Evolutionary conservation across 345 rosid genomes (phyloP).

Genomic region (Sisymbrium irio): DNA sequence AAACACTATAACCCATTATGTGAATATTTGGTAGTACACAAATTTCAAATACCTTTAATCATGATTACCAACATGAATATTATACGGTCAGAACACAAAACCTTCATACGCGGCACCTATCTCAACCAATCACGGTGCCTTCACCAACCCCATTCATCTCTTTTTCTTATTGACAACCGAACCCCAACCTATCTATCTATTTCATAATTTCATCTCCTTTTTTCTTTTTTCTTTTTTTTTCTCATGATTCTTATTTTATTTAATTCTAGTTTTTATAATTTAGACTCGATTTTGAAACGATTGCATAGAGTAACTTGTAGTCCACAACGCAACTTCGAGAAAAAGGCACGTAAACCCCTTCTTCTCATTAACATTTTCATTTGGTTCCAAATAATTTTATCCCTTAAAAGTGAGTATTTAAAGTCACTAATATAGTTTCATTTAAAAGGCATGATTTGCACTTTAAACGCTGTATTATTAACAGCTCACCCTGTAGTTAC

Average conservation of each 20-base stretch:
- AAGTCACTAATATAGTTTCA: background rate
- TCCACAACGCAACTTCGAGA: slow-evolving; percentile 1
- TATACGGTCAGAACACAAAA: background rate
- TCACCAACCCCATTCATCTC: slow-evolving; percentile 25
- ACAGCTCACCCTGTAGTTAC: background rate
- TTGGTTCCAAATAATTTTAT: background rate
- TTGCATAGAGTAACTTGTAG: background rate
- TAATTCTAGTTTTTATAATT: background rate
- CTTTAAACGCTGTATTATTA: background rate
- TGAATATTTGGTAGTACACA: background rate
- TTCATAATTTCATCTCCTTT: background rate
- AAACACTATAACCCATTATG: background rate
- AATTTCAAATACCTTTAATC: background rate
- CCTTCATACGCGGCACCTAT: background rate
- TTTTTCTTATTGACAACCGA: background rate
- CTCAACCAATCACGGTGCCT: slow-evolving; percentile 15
- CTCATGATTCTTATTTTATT: background rate
- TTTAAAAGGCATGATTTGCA: background rate
- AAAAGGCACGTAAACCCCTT: background rate
- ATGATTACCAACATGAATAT: background rate
- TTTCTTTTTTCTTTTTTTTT: no score
- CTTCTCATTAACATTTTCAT: background rate
- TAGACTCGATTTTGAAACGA: background rate
- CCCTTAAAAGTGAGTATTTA: background rate
- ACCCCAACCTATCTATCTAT: background rate